These are phyloP conservation scores for Boletus sp. DNA, from an alignment of 1,284 basidiomycete genomes.

Conservation along the genomic window DNA sequence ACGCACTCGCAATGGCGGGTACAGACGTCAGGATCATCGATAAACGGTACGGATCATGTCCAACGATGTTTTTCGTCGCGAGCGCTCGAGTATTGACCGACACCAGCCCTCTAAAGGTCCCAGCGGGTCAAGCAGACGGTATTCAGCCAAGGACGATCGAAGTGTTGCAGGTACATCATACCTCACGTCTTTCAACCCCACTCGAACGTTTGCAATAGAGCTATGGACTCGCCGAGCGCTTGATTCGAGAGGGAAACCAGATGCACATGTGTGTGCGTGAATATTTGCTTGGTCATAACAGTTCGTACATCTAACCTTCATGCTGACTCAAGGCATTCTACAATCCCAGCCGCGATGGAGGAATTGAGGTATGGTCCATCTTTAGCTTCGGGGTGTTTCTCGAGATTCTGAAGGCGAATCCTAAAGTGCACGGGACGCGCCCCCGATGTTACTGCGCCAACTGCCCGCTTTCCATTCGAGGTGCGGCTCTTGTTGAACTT, in stretches of 20 bases:
- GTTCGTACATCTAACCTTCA: neutral
- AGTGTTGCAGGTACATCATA: conserved; percentile 54
- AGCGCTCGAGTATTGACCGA: no score
- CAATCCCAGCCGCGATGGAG: conserved; percentile 54
- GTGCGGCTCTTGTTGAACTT: neutral
- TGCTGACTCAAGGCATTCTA: conserved; percentile 57
- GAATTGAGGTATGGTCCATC: conserved; percentile 53
- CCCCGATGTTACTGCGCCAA: no score
- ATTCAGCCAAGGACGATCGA: conserved; percentile 75
- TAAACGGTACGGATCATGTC: conserved; percentile 7
- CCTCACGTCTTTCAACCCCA: no score
- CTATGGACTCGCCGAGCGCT: conserved; percentile 63
- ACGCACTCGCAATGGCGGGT: conserved; percentile 58
- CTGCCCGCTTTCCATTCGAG: conserved; percentile 21
- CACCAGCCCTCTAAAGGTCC: conserved; percentile 52
- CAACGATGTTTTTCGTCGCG: no score
- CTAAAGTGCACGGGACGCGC: conserved; percentile 55
- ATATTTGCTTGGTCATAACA: neutral
- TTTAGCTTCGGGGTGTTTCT: neutral
- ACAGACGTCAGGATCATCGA: conserved; percentile 52
- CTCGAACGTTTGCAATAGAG: conserved; percentile 43
- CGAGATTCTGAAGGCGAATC: conserved; percentile 1
- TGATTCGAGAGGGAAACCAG: conserved; percentile 61
- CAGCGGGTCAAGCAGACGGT: conserved; percentile 72
- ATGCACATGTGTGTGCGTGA: conserved; percentile 57